A percentile compares a stretch with the other conserved stretches of the same genome.
These are phyloP conservation scores for Mycena indigotica DNA, from an alignment of 768 basidiomycete species.

Conservation along the genomic window DNA sequence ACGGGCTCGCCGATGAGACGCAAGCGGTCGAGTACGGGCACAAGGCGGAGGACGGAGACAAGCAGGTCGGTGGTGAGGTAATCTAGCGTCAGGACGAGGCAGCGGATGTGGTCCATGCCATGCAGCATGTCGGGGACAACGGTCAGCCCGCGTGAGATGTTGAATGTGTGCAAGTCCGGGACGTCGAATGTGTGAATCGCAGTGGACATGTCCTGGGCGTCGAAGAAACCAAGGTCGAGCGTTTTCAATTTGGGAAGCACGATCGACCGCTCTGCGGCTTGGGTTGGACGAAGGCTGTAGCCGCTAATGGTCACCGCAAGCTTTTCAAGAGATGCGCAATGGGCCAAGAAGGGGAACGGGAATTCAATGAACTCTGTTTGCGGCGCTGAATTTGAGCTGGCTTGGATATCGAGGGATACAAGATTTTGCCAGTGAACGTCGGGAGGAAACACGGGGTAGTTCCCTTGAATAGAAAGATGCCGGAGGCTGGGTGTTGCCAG, in stretches of 20 bases:
- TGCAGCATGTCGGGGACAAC: neutral
- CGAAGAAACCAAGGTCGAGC: neutral
- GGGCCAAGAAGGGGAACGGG: neutral
- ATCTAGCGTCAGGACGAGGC: neutral
- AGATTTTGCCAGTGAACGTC: neutral
- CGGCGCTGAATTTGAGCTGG: neutral
- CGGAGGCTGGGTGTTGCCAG: neutral
- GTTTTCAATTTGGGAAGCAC: neutral
- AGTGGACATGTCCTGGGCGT: neutral
- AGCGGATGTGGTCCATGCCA: neutral
- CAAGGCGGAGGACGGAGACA: neutral
- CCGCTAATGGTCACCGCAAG: neutral
- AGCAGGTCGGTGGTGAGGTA: neutral
- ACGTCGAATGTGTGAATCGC: neutral
- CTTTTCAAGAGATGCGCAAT: neutral
- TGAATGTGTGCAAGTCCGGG: neutral
- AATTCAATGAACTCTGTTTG: neutral
- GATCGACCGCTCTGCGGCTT: neutral
- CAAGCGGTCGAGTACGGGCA: neutral
- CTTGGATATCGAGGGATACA: neutral
- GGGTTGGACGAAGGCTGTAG: too few species aligned
- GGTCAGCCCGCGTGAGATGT: neutral
- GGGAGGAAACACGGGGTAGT: neutral
- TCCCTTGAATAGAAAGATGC: neutral
- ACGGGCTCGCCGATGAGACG: neutral